phyloP scores from a whole-genome alignment of 2,329 filamentous ascomycete species.

The Colletotrichum coccodes region DNA sequence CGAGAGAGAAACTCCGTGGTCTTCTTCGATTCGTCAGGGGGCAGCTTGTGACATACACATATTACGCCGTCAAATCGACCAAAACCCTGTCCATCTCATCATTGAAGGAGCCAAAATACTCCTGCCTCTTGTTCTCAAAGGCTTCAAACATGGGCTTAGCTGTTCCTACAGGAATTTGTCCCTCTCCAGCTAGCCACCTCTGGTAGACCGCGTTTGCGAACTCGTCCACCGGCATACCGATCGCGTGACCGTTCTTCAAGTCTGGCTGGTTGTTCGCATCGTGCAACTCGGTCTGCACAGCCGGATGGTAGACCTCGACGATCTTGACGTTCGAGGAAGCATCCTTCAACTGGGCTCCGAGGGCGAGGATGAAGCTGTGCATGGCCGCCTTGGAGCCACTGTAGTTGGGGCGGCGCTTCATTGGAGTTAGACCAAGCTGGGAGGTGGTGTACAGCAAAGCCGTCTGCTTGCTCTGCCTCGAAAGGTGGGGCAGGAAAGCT shows the following conservation, averaged over 20 bases:
- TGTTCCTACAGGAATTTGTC: conserved; percentile 39
- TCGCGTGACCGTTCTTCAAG: conserved; percentile 15
- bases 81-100: neutral
- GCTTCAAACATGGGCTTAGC: conserved; percentile 11
- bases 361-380: conserved; percentile 38
- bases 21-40: too few species aligned
- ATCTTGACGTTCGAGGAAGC: conserved; percentile 32
- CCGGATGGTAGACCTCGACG: conserved; percentile 42
- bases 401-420: conserved; percentile 37
- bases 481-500: conserved; percentile 41
- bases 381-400: conserved; percentile 41
- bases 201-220: conserved; percentile 57
- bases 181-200: conserved; percentile 50
- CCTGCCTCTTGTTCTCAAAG: conserved; percentile 8
- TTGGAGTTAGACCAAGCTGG: conserved; percentile 22
- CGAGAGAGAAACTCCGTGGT: too few species aligned
- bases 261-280: conserved; percentile 8
- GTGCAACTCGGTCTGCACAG: conserved; percentile 37
- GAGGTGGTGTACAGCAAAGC: conserved; percentile 36
- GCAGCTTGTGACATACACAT: too few species aligned
- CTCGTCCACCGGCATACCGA: conserved; percentile 48
- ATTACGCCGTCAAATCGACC: conserved; percentile 39
- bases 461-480: conserved; percentile 25
- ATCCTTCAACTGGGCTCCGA: conserved; percentile 33
- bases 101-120: conserved; percentile 5